Conservation (phyloP, 176 grass and related monocot genomes). For the Aechmea fasciata region DNA sequence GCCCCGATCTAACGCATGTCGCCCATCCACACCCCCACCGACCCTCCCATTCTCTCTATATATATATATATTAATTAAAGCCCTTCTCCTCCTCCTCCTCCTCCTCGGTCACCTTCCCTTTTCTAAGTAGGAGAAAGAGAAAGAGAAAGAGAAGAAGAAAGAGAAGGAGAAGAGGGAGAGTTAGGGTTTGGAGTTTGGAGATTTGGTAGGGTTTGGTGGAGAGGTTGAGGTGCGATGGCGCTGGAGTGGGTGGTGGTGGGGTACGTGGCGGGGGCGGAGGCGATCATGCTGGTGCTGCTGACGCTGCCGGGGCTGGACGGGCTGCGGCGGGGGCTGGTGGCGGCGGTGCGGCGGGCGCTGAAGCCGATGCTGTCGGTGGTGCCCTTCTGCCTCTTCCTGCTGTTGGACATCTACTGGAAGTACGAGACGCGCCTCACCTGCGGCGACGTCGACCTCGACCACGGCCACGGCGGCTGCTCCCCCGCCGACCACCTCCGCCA, state of each 20-base stretch:
- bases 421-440: conserved; percentile 83
- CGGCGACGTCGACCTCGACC: conserved; percentile 29
- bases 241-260: conserved; percentile 93
- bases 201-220: not conserved
- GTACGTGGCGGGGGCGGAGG: conserved; percentile 87
- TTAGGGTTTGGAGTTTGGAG: not conserved
- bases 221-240: conserved; percentile 37
- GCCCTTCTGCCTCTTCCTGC: conserved; percentile 87
- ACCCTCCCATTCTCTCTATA: not conserved
- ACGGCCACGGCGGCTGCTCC: conserved; percentile 41
- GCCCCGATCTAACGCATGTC: not conserved
- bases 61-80: not conserved
- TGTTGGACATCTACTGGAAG: conserved; percentile 98
- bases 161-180: too few relatives aligned
- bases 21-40: not conserved
- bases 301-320: conserved; percentile 68
- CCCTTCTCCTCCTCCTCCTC: not conserved
- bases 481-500: conserved; percentile 84
- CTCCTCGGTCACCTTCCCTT: not conserved
- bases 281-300: conserved; percentile 92
- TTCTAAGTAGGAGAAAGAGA: too few relatives aligned
- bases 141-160: too few relatives aligned
- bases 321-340: conserved; percentile 63
- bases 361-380: conserved; percentile 88
- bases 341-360: conserved; percentile 63